phyloP scores from a whole-genome alignment of 306 rosid genomes.

The Erythrophleum fordii region DNA sequence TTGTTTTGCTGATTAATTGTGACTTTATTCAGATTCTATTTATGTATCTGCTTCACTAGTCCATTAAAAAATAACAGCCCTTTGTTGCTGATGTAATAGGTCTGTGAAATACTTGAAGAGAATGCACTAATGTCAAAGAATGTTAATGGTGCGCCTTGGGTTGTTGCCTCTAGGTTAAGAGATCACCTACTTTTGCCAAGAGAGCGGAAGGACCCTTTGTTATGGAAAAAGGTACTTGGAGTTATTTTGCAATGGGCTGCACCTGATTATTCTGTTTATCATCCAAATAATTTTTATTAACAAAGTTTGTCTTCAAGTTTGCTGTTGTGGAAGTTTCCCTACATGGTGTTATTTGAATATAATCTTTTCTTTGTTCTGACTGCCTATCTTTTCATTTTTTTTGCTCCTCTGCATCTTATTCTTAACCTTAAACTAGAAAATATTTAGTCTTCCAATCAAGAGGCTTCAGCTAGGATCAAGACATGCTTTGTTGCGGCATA shows the following conservation, averaged over 20 bases:
- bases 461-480: slow-evolving; percentile 1
- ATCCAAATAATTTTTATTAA: slow-evolving; percentile 18
- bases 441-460: not conserved
- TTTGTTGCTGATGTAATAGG: slow-evolving; percentile 53
- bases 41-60: not conserved
- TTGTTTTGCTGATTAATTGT: slow-evolving; percentile 18
- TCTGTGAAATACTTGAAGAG: slow-evolving; percentile 90
- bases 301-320: slow-evolving; percentile 13
- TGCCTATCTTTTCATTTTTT: slow-evolving; percentile 14
- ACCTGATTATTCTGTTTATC: slow-evolving; percentile 19
- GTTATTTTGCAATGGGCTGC: slow-evolving; percentile 11
- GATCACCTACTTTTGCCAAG: slow-evolving; percentile 92
- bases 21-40: slow-evolving; percentile 28
- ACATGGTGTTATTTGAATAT: slow-evolving; percentile 20
- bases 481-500: slow-evolving; percentile 6
- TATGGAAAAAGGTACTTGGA: slow-evolving; percentile 79
- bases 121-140: slow-evolving; percentile 74
- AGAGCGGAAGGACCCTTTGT: slow-evolving; percentile 75
- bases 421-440: slow-evolving; percentile 28
- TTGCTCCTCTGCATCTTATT: slow-evolving; percentile 19
- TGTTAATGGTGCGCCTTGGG: slow-evolving; percentile 76
- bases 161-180: slow-evolving; percentile 81
- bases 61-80: not conserved
- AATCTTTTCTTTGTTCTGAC: slow-evolving; percentile 18
- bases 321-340: slow-evolving; percentile 28